Conservation (phyloP, 2,329 filamentous ascomycete species). For the Phaeophleospora eucalypticola region DNA sequence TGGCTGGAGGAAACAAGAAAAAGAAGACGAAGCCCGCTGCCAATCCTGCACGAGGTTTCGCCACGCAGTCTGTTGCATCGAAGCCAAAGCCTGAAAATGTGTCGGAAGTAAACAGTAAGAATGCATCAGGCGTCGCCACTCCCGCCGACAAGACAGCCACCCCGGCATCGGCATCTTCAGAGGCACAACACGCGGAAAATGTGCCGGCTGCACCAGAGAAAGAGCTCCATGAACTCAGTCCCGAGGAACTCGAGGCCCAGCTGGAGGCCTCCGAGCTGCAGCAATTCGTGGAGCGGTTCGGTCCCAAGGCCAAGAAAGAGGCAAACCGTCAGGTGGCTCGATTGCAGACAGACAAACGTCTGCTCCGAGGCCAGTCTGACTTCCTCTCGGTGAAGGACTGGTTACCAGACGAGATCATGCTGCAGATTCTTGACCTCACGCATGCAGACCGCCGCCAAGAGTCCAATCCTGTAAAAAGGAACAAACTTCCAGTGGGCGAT, state of each 20-base stretch:
- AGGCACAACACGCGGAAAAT: constrained; percentile 8
- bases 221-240: constrained; percentile 57
- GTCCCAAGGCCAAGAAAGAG: constrained; percentile 73
- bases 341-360: constrained; percentile 77
- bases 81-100: constrained; percentile 55
- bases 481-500: constrained; percentile 60
- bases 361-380: constrained; percentile 76
- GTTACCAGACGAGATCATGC: constrained; percentile 74
- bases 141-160: constrained; percentile 19
- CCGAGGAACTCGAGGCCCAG: constrained; percentile 86
- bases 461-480: constrained; percentile 44
- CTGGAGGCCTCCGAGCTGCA: constrained; percentile 90
- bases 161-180: constrained; percentile 27
- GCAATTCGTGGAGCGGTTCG: constrained; percentile 77
- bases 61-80: constrained; percentile 79
- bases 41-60: constrained; percentile 88
- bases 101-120: constrained; percentile 26
- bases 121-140: constrained; percentile 29
- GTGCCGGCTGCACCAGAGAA: constrained; percentile 13
- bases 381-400: constrained; percentile 69
- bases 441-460: constrained; percentile 51
- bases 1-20: constrained; percentile 37
- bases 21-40: constrained; percentile 89
- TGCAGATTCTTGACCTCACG: constrained; percentile 70
- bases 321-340: constrained; percentile 70